Conservation (phyloP, 768 basidiomycete genomes). For the Chlorophyllum brunneum region DNA sequence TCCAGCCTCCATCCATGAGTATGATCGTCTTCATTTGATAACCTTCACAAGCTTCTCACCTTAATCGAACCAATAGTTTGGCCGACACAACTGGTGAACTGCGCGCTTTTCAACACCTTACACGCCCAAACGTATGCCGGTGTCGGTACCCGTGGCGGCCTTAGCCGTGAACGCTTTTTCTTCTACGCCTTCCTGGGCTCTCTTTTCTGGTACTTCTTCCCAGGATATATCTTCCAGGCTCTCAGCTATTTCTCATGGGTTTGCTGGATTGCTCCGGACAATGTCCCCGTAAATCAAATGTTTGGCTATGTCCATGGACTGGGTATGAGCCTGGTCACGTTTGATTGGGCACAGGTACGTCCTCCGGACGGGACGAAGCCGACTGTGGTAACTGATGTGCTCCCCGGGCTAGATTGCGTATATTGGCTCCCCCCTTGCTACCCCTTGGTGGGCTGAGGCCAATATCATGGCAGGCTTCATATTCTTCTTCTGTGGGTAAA, state of each 20-base stretch:
- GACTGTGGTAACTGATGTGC: too few relatives aligned
- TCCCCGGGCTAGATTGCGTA: conserved; percentile 58
- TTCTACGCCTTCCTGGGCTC: conserved; percentile 52
- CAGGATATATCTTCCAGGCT: conserved; percentile 43
- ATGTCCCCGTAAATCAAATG: conserved; percentile 19
- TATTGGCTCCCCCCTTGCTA: conserved; percentile 52
- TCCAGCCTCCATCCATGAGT: conserved; percentile 56
- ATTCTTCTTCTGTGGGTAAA: conserved; percentile 54
- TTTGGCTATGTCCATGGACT: conserved; percentile 37
- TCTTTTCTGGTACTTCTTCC: conserved; percentile 51
- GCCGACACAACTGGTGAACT: conserved; percentile 67
- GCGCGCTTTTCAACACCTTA: conserved; percentile 72
- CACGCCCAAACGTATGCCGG: conserved; percentile 68
- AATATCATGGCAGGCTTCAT: conserved; percentile 59
- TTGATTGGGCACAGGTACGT: too few relatives aligned
- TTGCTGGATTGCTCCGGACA: conserved; percentile 47
- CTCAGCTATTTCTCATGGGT: conserved; percentile 60
- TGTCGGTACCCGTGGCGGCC: conserved; percentile 52
- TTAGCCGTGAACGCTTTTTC: conserved; percentile 72
- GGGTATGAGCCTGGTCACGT: conserved; percentile 43
- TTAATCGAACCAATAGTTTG: too few relatives aligned
- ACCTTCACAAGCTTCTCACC: too few relatives aligned
- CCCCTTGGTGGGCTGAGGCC: conserved; percentile 68
- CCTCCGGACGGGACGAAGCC: too few relatives aligned
- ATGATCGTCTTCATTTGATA: too few relatives aligned